Evolutionary conservation across 805 yeast genomes (phyloP).

Genomic region (Suhomyces xylopsoci): DNA sequence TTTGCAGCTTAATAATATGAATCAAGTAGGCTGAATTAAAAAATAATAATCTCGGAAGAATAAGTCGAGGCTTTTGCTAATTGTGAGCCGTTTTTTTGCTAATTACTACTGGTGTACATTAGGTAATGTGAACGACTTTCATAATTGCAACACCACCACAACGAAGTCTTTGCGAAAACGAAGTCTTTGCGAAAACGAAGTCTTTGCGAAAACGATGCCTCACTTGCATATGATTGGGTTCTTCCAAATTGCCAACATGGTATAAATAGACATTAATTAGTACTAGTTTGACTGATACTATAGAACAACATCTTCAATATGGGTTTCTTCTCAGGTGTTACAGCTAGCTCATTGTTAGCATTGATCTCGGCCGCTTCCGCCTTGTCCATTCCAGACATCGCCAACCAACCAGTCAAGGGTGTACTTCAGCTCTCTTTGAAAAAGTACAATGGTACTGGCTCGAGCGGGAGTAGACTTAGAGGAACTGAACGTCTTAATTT

Average conservation of each 20-base stretch:
- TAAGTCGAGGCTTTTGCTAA: not conserved
- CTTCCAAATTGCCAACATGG: not conserved
- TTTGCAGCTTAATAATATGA: not conserved
- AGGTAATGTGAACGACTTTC: not conserved
- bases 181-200: too few relatives aligned
- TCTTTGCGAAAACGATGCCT: not conserved
- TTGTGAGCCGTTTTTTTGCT: not conserved
- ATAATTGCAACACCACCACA: not conserved
- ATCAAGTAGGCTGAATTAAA: not conserved
- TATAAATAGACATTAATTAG: not conserved
- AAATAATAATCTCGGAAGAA: not conserved
- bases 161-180: not conserved
- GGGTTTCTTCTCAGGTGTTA: not conserved
- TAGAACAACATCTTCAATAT: not conserved
- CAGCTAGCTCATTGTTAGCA: not conserved
- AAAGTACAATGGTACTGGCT: not conserved
- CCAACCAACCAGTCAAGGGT: not conserved
- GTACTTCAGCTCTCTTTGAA: not conserved
- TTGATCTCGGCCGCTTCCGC: not conserved
- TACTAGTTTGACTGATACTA: not conserved
- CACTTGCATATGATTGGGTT: not conserved
- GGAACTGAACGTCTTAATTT: not conserved
- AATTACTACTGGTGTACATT: not conserved
- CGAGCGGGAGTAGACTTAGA: not conserved
- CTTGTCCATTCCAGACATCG: not conserved